phyloP scores from a whole-genome alignment of 805 yeast species.

The Suhomyces sp. region DNA sequence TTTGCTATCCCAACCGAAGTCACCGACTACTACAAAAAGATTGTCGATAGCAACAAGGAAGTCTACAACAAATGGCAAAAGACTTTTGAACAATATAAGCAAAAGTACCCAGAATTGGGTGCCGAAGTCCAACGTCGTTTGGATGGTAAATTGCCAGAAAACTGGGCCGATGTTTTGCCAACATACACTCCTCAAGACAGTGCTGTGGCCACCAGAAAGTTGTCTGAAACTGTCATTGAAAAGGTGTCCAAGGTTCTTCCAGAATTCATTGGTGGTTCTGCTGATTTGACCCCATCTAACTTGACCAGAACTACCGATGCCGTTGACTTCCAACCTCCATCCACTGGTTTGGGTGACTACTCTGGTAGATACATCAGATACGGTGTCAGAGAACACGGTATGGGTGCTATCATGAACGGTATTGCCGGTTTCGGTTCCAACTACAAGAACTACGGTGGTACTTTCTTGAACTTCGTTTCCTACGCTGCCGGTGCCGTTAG shows the following conservation, averaged over 20 bases:
- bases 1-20: constrained; percentile 85
- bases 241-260: constrained; percentile 65
- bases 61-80: constrained; percentile 75
- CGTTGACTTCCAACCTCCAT: constrained; percentile 88
- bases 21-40: constrained; percentile 59
- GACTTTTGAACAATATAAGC: constrained; percentile 56
- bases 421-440: constrained; percentile 86
- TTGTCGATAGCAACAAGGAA: constrained; percentile 59
- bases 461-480: constrained; percentile 89
- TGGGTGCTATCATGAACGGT: constrained; percentile 99
- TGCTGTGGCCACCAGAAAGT: constrained; percentile 91
- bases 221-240: constrained; percentile 76
- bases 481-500: constrained; percentile 87
- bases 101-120: constrained; percentile 73
- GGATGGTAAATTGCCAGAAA: constrained; percentile 71
- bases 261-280: constrained; percentile 95
- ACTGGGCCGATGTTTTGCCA: constrained; percentile 80
- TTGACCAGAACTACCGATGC: constrained; percentile 84
- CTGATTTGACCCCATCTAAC: constrained; percentile 96
- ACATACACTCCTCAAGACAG: constrained; percentile 71
- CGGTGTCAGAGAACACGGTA: constrained; percentile 99
- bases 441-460: constrained; percentile 91
- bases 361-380: constrained; percentile 92
- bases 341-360: constrained; percentile 78
- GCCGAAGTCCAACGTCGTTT: constrained; percentile 80